Conservation (phyloP, 2,329 filamentous ascomycete species). For the Colletotrichum euphorbiae region DNA sequence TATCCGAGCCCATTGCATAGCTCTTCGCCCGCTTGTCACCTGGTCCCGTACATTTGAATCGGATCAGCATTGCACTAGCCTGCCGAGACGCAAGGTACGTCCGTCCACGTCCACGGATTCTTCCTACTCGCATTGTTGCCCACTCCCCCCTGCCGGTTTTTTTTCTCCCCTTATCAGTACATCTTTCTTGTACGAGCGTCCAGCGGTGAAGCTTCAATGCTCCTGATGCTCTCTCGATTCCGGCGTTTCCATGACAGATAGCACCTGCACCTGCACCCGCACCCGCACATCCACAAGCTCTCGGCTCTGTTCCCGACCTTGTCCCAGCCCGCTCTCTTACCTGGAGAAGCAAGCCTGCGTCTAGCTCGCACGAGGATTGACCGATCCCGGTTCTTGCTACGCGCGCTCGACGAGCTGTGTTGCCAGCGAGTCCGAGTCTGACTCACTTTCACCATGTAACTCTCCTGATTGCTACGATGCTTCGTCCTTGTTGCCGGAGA, state of each 20-base stretch:
- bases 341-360: constrained; percentile 25
- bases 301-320: constrained; percentile 17
- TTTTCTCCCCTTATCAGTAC: constrained; percentile 36
- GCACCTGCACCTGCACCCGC: constrained; percentile 5
- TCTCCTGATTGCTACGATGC: constrained; percentile 36
- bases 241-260: constrained; percentile 22
- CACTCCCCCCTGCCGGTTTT: constrained; percentile 26
- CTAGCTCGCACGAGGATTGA: constrained; percentile 17
- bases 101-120: constrained; percentile 29
- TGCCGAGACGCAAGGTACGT: constrained; percentile 40
- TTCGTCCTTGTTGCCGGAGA: constrained; percentile 16
- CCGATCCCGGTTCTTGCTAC: constrained; percentile 28
- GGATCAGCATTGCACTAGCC: constrained; percentile 39
- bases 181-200: constrained; percentile 34
- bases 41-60: constrained; percentile 39
- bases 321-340: background rate
- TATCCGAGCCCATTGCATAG: constrained; percentile 36
- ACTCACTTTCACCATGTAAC: constrained; percentile 37
- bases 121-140: constrained; percentile 13
- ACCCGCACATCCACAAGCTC: constrained; percentile 1
- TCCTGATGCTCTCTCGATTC: constrained; percentile 33
- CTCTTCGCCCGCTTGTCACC: constrained; percentile 27
- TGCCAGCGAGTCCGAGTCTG: constrained; percentile 29
- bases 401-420: constrained; percentile 27
- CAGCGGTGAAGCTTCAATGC: constrained; percentile 39